Evolutionary conservation across 176 grass and related monocot species (phyloP), one percentile per base, ranked within the genome.

Genomic region (Cocos nucifera): DNA sequence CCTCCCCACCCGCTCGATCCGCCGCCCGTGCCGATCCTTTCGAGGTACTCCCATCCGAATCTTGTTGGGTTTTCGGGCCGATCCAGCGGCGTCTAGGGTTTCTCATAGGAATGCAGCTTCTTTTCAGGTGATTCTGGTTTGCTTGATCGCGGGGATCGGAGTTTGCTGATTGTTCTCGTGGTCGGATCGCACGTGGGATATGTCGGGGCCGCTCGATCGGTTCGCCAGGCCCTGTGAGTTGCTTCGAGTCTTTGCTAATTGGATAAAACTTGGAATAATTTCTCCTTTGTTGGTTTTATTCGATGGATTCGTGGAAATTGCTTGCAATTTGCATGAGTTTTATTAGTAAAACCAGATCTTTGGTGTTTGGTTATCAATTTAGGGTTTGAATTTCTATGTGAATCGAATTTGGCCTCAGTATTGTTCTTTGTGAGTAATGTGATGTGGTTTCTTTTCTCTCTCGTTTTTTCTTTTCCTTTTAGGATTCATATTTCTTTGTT

Each of bases 161-260:
- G 35, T 44, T 44, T 44, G 35, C 35, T 44, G 35, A 14, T 8
- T 44, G 8, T 12, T 35, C 16, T 26, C 27, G 22, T 8, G 27
- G 25, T 8, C 29, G 12, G 25, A 61, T 61, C 25, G 58, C 26
- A 15, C 24, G 59, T 67, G 54, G 54, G 73, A 63, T 60, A 94
- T 94, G 89, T 94, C 89, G 71, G 89, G 81, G 63, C 84, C 77
- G 50, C 84, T 88, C 65, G 89, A 94, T 82, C 89, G 89, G 78
- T 61, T 88, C 59, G 81, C 74, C 61, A 82, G 81, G 50, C 84
- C 81, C 75, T 85, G 84, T 94, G 75, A 94, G 88, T 66, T 16
- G 20, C 5, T 6, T 32, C 6, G 22, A 16, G 7, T 17, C 9
- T 18, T 16, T 53, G 17, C 61, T 2, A 44, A 44, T 44, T 44